phyloP scores from a whole-genome alignment of 768 basidiomycete species.

The Termitomyces sp. region DNA sequence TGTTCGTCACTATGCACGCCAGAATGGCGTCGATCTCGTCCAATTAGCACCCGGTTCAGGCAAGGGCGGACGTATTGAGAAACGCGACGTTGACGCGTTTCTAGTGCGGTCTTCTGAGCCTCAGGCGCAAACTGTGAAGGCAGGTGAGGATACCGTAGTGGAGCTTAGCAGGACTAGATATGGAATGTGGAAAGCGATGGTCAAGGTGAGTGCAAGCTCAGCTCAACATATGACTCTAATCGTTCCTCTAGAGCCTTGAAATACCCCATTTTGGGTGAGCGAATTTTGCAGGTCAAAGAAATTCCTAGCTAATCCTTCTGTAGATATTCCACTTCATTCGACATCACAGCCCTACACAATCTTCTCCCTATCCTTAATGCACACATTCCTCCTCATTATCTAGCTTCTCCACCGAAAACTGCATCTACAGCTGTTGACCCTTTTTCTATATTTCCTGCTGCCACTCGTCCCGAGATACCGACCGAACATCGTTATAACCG shows the following conservation, averaged over 20 bases:
- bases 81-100: constrained; percentile 64
- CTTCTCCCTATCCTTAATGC: constrained; percentile 61
- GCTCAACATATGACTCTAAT: background rate
- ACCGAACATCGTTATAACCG: constrained; percentile 52
- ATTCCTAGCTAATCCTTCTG: background rate
- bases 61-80: constrained; percentile 70
- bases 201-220: constrained; percentile 45
- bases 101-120: constrained; percentile 20
- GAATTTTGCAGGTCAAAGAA: background rate
- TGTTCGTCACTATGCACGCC: constrained; percentile 71
- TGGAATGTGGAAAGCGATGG: constrained; percentile 91
- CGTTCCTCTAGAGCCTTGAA: constrained; percentile 57
- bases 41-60: constrained; percentile 63
- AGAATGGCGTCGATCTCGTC: constrained; percentile 57
- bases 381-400: constrained; percentile 60
- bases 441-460: constrained; percentile 32
- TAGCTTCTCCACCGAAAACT: constrained; percentile 20
- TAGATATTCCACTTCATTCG: constrained; percentile 71
- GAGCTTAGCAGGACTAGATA: constrained; percentile 74
- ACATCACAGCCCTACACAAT: constrained; percentile 64
- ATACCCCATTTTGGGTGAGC: constrained; percentile 81
- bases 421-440: constrained; percentile 29
- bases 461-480: constrained; percentile 38
- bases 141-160: constrained; percentile 47
- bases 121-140: background rate